Percentiles rank a stretch among this genome's conserved stretches.
Evolutionary conservation across 2,329 filamentous ascomycete genomes (phyloP).

Genomic region (Ascochyta pisi): DNA sequence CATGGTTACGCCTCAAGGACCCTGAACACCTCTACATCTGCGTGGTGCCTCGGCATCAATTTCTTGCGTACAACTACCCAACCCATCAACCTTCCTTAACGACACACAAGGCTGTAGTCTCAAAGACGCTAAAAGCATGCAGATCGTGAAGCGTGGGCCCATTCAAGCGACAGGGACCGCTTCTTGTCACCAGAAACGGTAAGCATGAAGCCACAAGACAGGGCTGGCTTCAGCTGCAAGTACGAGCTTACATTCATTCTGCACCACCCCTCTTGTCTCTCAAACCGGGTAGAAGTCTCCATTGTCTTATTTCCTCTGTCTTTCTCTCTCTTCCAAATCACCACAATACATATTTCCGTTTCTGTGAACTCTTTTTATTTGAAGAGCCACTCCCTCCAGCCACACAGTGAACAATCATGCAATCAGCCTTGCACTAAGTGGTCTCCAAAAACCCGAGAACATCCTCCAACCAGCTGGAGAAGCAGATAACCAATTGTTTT

Average conservation of each 20-base stretch:
- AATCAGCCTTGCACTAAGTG: conserved; percentile 4
- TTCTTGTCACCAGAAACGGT: conserved; percentile 26
- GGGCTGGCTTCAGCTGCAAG: conserved; percentile 33
- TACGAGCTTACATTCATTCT: conserved; percentile 22
- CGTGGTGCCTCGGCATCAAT: not conserved
- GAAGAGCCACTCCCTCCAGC: conserved; percentile 16
- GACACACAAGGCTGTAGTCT: conserved; percentile 14
- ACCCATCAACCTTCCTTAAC: conserved; percentile 1
- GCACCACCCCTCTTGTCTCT: conserved; percentile 15
- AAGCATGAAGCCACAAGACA: conserved; percentile 34
- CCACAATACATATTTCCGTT: too few relatives aligned
- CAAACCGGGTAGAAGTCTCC: not conserved
- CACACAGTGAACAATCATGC: conserved; percentile 12
- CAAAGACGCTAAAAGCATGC: conserved; percentile 8
- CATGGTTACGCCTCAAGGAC: not conserved
- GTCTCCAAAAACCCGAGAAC: not conserved
- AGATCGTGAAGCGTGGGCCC: conserved; percentile 14
- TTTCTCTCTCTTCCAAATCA: not conserved
- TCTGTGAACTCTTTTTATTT: not conserved
- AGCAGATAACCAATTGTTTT: not conserved
- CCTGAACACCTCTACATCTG: not conserved
- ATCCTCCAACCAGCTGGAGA: not conserved
- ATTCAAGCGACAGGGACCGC: conserved; percentile 15
- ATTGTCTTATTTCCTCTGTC: not conserved
- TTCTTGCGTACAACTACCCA: conserved; percentile 4